Base-by-base conservation (phyloP, 1,139 yeast species). In the Pichia sp. region DNA sequence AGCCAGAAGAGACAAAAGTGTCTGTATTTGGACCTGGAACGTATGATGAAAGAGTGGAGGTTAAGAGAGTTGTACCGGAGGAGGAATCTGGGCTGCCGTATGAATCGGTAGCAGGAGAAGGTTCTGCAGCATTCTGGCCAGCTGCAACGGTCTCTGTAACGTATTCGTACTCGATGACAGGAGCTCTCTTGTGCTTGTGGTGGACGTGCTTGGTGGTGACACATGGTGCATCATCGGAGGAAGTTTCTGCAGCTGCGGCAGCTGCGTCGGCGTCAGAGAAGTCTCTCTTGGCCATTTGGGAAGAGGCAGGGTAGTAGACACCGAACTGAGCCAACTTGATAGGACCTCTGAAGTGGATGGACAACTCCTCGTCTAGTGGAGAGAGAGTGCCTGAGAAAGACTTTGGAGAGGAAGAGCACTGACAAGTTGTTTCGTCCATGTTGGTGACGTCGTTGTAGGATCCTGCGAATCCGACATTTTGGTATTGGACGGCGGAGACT, bases 281-380 rank as follows among this genome's bases (percentile, higher is more conserved):
- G 15, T 36, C 40, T 66, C 73, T 75, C 61, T 69, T 67, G 50
- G 67, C 62, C 32, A 70, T 54, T 32, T 74, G 61, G 38, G 72
- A 62, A 15, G 70, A 57, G 13, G 71, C 59, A 58, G 84, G 81
- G 59, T 79, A 77, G 72, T 85, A 86, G 62, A 78, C 89, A 62
- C 90, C 97, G 68, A 93, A 90, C 72, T 88, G 87, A 65, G 77
- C 74, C 68, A 92, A 79, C 57, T 80, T 77, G 62, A 93, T 71
- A 38, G 98, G 99, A 55, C 98, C 99, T 73, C 98, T 84, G 77
- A 92, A 89, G 72, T 92, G 98, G 55, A 93, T 88, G 16, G 96
- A 85, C 52, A 92, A 75, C 70, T 90, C 97, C 73, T 90, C 96
- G 72, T 90, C 83, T 58, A 92, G 75, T 38, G 98, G 98, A 50